Percentiles rank a stretch among this genome's conserved stretches.
These are phyloP conservation scores for Podila verticillata DNA, from an alignment of 192 early-diverging fungal genomes.

Conservation along the genomic window DNA sequence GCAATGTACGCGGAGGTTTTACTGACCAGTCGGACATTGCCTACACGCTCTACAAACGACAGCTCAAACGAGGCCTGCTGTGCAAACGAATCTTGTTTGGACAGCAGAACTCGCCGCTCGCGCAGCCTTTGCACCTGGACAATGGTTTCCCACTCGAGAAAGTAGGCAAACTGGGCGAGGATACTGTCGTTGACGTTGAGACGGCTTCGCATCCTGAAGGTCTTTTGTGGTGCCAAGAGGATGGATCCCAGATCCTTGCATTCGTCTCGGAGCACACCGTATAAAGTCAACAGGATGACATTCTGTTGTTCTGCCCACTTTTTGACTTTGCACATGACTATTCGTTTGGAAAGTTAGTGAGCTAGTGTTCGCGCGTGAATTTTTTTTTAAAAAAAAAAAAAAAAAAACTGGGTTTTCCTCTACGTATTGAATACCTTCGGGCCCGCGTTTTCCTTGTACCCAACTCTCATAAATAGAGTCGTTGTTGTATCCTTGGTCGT, in stretches of 20 bases:
- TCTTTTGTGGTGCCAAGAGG: constrained; percentile 19
- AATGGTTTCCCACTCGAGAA: constrained; percentile 46
- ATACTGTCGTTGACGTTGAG: constrained; percentile 12
- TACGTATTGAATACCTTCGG: too few species aligned
- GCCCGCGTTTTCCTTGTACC: not conserved
- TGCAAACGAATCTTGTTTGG: constrained; percentile 11
- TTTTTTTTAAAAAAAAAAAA: too few species aligned
- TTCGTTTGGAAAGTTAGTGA: too few species aligned
- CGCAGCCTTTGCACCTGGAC: constrained; percentile 11
- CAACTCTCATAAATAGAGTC: constrained; percentile 11
- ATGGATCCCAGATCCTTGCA: not conserved
- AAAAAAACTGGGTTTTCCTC: too few species aligned
- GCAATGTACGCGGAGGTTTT: constrained; percentile 25
- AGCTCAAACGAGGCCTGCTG: constrained; percentile 7
- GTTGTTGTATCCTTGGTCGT: constrained; percentile 28
- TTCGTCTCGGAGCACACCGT: constrained; percentile 14
- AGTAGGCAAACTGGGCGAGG: constrained; percentile 44
- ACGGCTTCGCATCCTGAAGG: constrained; percentile 26
- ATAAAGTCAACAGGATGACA: constrained; percentile 21
- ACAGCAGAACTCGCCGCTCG: not conserved
- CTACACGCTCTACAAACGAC: constrained; percentile 14
- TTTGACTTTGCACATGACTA: constrained; percentile 10
- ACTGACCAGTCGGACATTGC: not conserved
- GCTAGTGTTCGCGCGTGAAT: too few species aligned
- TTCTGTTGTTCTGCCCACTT: constrained; percentile 42